These are phyloP conservation scores for Colletotrichum theobromicola DNA, from an alignment of 2,329 filamentous ascomycete genomes.

Conservation along the genomic window DNA sequence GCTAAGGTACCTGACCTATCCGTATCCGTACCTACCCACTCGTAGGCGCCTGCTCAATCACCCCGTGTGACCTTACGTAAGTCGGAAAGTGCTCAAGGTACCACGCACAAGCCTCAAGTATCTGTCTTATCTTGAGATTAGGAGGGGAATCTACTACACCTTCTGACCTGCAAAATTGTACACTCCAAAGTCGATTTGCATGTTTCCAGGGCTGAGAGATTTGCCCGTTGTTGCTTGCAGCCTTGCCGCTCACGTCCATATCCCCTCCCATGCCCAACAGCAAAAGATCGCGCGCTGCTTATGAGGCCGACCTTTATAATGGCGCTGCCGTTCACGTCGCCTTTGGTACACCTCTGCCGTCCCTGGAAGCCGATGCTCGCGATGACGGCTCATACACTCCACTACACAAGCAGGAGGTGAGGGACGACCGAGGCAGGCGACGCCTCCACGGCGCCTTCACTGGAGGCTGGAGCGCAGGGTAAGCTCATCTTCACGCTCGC, in stretches of 20 bases:
- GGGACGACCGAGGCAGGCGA: conserved; percentile 88
- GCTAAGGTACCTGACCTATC: too few species aligned
- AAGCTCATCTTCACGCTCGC: conserved; percentile 41
- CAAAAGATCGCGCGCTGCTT: conserved; percentile 81
- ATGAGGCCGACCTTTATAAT: conserved; percentile 74
- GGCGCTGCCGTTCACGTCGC: conserved; percentile 76
- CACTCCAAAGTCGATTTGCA: too few species aligned
- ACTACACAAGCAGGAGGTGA: conserved; percentile 98
- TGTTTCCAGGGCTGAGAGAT: background rate
- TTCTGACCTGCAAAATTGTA: too few species aligned
- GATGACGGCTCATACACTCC: conserved; percentile 94
- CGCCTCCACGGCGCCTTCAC: conserved; percentile 96
- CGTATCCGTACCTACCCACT: too few species aligned
- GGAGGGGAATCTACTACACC: too few species aligned
- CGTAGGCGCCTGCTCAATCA: background rate
- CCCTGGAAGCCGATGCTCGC: conserved; percentile 74
- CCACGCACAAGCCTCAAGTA: background rate
- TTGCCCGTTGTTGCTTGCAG: background rate
- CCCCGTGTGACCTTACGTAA: background rate
- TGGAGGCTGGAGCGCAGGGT: conserved; percentile 96
- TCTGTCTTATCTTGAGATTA: too few species aligned
- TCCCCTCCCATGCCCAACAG: background rate
- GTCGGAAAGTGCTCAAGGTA: background rate
- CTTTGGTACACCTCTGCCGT: conserved; percentile 86
- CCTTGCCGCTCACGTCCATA: background rate